Conservation (phyloP, 2,329 filamentous ascomycete species). For the Clarireedia monteithiana region DNA sequence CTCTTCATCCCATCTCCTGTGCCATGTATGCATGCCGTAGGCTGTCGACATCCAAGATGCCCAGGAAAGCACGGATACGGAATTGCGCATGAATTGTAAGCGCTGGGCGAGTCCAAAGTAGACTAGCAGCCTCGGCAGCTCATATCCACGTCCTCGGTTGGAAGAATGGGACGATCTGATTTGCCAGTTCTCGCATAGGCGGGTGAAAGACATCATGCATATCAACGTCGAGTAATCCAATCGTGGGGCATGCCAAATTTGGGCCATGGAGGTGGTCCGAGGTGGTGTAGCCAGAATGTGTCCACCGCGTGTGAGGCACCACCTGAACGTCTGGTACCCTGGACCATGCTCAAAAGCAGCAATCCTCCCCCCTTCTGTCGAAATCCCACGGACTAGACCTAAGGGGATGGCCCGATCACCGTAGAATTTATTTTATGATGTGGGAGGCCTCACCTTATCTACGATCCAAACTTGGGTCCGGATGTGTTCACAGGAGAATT, state of each 20-base stretch:
- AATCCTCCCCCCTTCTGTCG: conserved; percentile 1
- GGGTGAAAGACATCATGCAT: conserved; percentile 9
- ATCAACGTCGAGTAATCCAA: conserved; percentile 14
- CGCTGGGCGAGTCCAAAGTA: neutral
- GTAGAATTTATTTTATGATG: neutral
- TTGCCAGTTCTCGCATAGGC: neutral
- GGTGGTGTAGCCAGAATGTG: neutral
- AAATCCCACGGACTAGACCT: conserved; percentile 2
- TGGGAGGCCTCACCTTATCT: conserved; percentile 14
- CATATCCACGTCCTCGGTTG: neutral
- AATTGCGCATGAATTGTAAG: conserved; percentile 2
- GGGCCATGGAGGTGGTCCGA: conserved; percentile 12
- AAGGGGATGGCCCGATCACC: neutral
- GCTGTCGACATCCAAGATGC: neutral
- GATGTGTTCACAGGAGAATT: conserved; percentile 19
- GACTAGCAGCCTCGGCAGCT: conserved; percentile 5
- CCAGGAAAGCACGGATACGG: neutral
- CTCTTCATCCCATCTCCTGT: neutral
- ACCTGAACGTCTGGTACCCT: neutral
- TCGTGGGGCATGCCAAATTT: conserved; percentile 19
- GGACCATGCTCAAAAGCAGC: conserved; percentile 3
- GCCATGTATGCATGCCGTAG: neutral
- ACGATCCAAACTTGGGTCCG: conserved; percentile 11
- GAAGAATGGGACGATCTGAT: neutral
- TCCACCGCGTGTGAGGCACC: neutral